Conservation (phyloP, 306 rosid species). For the Quercus parvula region DNA sequence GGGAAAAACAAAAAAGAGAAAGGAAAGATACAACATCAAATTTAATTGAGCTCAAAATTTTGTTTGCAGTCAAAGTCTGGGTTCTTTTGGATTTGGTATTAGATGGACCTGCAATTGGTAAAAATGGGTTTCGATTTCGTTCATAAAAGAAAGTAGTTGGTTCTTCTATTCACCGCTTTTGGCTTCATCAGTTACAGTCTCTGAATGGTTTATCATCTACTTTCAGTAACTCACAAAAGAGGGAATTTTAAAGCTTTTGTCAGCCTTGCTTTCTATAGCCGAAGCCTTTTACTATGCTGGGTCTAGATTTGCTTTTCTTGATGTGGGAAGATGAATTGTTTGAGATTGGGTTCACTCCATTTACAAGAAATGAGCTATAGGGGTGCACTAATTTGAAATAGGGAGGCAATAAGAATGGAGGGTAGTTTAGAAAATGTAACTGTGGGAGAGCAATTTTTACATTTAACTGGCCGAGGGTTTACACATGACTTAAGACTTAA, state of each 20-base stretch:
- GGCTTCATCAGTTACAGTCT: slow-evolving; percentile 58
- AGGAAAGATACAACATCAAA: not conserved
- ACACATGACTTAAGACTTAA: too few relatives aligned
- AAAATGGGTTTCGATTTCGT: slow-evolving; percentile 37
- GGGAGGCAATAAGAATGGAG: too few relatives aligned
- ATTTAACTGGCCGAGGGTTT: too few relatives aligned
- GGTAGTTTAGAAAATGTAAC: too few relatives aligned
- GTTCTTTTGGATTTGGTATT: slow-evolving; percentile 9
- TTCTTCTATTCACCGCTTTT: slow-evolving; percentile 39
- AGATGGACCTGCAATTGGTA: slow-evolving; percentile 50
- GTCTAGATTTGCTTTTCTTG: slow-evolving; percentile 69
- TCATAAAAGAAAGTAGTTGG: slow-evolving; percentile 54
- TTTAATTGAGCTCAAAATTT: not conserved
- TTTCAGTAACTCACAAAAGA: slow-evolving; percentile 53
- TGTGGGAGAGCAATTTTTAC: too few relatives aligned
- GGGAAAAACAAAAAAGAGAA: too few relatives aligned
- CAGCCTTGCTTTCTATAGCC: slow-evolving; percentile 52
- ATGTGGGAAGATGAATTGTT: slow-evolving; percentile 47
- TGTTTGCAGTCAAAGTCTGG: not conserved
- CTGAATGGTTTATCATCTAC: slow-evolving; percentile 50
- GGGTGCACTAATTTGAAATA: too few relatives aligned
- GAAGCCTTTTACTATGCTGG: slow-evolving; percentile 60
- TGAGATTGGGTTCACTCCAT: too few relatives aligned
- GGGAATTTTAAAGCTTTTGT: slow-evolving; percentile 46
- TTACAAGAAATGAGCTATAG: too few relatives aligned